Evolutionary conservation across 805 yeast species (phyloP).

Genomic region (Wickerhamiella domercqiae): DNA sequence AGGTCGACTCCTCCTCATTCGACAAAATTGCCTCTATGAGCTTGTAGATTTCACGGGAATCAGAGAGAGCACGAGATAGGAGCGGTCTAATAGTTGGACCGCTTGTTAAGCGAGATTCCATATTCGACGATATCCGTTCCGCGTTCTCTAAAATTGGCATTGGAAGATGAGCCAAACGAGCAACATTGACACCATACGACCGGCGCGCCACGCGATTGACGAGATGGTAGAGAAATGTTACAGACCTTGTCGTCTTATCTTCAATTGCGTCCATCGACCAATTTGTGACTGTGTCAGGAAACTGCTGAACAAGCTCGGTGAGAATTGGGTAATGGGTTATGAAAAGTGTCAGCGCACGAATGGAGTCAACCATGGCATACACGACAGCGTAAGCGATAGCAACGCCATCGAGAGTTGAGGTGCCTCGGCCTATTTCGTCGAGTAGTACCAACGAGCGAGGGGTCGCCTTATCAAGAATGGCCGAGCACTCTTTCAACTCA

Average conservation of each 20-base stretch:
- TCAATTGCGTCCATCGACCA: slow-evolving; percentile 58
- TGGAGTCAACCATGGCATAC: slow-evolving; percentile 34
- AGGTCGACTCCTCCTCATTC: too few relatives aligned
- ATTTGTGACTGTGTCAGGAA: slow-evolving; percentile 32
- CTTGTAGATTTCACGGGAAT: too few relatives aligned
- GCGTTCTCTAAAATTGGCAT: slow-evolving; percentile 17
- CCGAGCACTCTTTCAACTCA: slow-evolving; percentile 52
- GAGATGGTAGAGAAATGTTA: slow-evolving; percentile 39
- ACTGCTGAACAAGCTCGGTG: slow-evolving; percentile 33
- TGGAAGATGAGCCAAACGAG: slow-evolving; percentile 50
- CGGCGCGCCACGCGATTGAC: slow-evolving; percentile 37
- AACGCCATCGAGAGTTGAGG: slow-evolving; percentile 62
- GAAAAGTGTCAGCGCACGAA: slow-evolving; percentile 47
- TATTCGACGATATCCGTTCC: slow-evolving; percentile 15
- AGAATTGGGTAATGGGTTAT: slow-evolving; percentile 74
- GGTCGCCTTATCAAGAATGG: slow-evolving; percentile 38
- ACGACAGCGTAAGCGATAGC: slow-evolving; percentile 66
- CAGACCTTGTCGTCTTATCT: slow-evolving; percentile 22
- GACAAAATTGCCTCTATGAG: too few relatives aligned
- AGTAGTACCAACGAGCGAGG: slow-evolving; percentile 43
- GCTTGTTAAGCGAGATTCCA: slow-evolving; percentile 10
- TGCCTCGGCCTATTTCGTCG: slow-evolving; percentile 70
- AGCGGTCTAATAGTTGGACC: background rate
- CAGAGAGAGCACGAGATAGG: background rate
- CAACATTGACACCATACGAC: slow-evolving; percentile 78